Conservation (phyloP, 140 eudicot genomes). For the Flaveria floridana region DNA sequence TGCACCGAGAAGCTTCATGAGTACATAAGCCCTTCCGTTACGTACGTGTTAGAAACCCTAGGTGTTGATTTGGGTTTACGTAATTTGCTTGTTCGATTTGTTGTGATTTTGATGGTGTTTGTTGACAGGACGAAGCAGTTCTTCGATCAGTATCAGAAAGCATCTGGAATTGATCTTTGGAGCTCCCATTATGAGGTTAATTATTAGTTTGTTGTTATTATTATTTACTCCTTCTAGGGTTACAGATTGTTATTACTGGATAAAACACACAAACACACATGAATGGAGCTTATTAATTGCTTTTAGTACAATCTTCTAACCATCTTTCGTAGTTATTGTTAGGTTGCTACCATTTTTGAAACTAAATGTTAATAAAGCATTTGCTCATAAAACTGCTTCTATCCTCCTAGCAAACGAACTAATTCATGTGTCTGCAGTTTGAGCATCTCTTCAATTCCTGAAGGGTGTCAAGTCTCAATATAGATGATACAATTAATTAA, state of each 20-base stretch:
- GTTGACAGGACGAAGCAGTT: slow-evolving; percentile 57
- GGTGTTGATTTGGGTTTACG: neutral
- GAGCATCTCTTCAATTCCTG: too few species aligned
- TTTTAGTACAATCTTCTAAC: neutral
- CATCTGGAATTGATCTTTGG: slow-evolving; percentile 71
- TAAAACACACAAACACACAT: neutral
- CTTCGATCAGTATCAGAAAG: slow-evolving; percentile 67
- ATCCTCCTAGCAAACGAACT: neutral
- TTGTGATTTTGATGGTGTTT: neutral
- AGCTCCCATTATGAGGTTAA: slow-evolving; percentile 62
- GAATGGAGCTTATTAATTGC: neutral
- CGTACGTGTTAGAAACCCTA: slow-evolving; percentile 42
- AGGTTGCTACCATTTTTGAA: neutral
- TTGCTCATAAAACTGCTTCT: neutral
- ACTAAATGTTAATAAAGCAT: neutral
- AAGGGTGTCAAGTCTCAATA: too few species aligned
- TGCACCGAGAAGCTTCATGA: slow-evolving; percentile 77
- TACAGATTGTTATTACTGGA: neutral
- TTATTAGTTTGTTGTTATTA: neutral
- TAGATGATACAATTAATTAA: too few species aligned
- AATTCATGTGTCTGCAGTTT: too few species aligned
- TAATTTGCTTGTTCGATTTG: neutral
- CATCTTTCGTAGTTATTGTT: neutral
- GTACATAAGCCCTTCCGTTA: slow-evolving; percentile 61
- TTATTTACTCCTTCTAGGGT: neutral